Conservation (phyloP, 2,329 filamentous ascomycete species). For the Sphaerulina musiva region DNA sequence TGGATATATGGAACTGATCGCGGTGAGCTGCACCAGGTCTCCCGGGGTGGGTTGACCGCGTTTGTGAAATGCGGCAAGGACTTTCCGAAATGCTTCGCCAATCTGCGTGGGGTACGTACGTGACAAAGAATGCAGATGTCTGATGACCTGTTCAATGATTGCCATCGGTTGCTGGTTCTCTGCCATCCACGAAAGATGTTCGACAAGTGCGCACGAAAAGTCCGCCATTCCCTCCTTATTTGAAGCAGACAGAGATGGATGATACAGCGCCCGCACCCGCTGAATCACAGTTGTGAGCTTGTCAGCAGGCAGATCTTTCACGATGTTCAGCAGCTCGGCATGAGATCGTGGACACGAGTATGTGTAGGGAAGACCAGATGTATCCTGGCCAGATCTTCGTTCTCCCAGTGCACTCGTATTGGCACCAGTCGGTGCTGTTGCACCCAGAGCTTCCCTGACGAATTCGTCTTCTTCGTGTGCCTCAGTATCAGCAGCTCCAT, state of each 20-base stretch:
- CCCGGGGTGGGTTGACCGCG: conserved; percentile 54
- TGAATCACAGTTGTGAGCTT: conserved; percentile 75
- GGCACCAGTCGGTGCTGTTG: conserved; percentile 6
- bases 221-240: conserved; percentile 78
- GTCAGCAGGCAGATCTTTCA: conserved; percentile 54
- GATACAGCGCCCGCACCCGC: conserved; percentile 84
- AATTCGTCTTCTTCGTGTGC: conserved; percentile 45
- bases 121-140: conserved; percentile 87
- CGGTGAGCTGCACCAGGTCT: conserved; percentile 77
- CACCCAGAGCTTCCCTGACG: conserved; percentile 38
- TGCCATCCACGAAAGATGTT: conserved; percentile 56
- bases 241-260: conserved; percentile 73
- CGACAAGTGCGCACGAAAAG: conserved; percentile 61
- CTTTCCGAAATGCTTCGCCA: conserved; percentile 67
- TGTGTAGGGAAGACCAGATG: conserved; percentile 60
- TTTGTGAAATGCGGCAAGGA: conserved; percentile 54
- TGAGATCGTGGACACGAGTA: conserved; percentile 79
- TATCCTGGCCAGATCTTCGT: conserved; percentile 36
- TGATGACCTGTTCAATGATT: conserved; percentile 70
- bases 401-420: conserved; percentile 37
- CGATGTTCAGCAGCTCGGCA: conserved; percentile 62
- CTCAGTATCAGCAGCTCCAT: conserved; percentile 26
- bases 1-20: conserved; percentile 77
- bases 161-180: conserved; percentile 50
- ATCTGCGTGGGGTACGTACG: conserved; percentile 78